Conservation (phyloP, 2,329 filamentous ascomycete species). For the Dactylonectria macrodidyma region DNA sequence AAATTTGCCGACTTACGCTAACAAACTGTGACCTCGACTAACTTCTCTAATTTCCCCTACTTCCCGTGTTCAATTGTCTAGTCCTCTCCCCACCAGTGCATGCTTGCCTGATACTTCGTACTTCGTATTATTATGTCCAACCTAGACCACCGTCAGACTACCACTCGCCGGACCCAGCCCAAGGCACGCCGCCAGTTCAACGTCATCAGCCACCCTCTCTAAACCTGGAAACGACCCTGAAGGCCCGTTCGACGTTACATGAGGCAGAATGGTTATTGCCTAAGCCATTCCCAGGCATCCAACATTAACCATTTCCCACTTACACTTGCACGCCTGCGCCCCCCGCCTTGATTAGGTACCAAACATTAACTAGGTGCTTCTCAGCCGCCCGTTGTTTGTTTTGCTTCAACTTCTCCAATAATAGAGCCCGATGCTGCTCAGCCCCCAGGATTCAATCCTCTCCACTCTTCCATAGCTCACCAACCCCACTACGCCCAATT, state of each 20-base stretch:
- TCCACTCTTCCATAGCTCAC: background rate
- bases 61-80: no score
- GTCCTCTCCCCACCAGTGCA: no score
- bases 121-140: no score
- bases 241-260: no score
- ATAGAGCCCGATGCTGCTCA: background rate
- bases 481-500: conserved; percentile 14
- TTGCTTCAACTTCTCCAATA: background rate
- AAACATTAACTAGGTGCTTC: background rate
- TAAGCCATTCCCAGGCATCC: conserved; percentile 16
- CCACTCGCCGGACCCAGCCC: background rate
- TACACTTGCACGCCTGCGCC: background rate
- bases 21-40: no score
- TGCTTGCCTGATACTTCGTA: no score
- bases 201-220: conserved; percentile 24
- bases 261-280: conserved; percentile 10
- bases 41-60: no score
- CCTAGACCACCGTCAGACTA: background rate
- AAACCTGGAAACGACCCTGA: no score
- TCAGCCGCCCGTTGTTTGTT: background rate
- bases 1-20: background rate
- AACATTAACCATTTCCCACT: background rate
- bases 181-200: background rate
- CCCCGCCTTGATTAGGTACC: background rate
- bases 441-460: conserved; percentile 2